Evolutionary conservation across 202 grass and related monocot species (phyloP), one percentile per base, ranked within the genome.

Genomic region (Carex arenaria): DNA sequence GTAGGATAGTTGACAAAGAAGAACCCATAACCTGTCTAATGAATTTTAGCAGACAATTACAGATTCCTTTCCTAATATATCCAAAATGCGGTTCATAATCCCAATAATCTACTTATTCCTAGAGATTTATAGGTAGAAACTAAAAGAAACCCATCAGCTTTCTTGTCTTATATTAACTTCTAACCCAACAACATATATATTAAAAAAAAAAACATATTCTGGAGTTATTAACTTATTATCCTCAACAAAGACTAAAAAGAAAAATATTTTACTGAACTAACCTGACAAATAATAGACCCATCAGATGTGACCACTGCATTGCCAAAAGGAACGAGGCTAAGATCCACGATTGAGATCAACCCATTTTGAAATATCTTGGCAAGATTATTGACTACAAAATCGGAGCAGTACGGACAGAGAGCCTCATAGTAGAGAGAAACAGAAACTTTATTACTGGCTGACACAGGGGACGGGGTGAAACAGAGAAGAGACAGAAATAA

Each of bases 361-460:
- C 90, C 95, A 61, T 88, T 75, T 26, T 32, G 53, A 87, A 98
- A 98, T 76, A 98, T 86, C 70, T 79, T 89, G 40, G 80, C 60
- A 61, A 98, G 84, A 79, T 86, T 83, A 23, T 98, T 98, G 7
- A 90, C 87, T 68, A 98, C 81, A 79, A 81, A 98, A 18, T 15
- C 70, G 18, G 95, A 95, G 77, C 92, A 98, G 86, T 89, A 98
- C 42, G 92, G 95, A 76, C 95, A 98, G 73, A 98, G 17, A 32
- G 92, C 64, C 78, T 95, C 95, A 87, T 98, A 98, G 83, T 98
- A 98, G 43, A 98, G 78, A 10, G 90, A 88, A 79, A 98, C 71
- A 10, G 86, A 72, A 66, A 98, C 95, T 57, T 87, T 93, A 69
- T 67, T 60, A 42, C 67, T 82, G 45, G 80, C 54, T 81, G 85